phyloP scores from a whole-genome alignment of 257 asterid species.

The Verbena officinalis region DNA sequence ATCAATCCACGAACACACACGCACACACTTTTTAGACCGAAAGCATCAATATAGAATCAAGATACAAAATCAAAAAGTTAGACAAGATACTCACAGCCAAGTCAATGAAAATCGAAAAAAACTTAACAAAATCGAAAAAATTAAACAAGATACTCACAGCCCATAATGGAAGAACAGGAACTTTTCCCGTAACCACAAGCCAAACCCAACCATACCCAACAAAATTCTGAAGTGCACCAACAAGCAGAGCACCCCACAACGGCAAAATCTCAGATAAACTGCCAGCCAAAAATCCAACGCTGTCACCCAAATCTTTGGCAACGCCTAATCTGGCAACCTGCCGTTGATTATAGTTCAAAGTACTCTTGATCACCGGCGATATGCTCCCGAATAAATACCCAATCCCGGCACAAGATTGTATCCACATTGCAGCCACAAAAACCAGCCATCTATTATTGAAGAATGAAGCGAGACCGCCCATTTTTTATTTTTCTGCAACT shows the following conservation, averaged over 20 bases:
- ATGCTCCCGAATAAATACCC: slow-evolving; percentile 87
- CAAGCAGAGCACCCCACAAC: slow-evolving; percentile 65
- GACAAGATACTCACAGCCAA: not conserved
- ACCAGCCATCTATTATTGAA: slow-evolving; percentile 81
- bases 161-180: slow-evolving; percentile 76
- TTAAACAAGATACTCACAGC: slow-evolving; percentile 55
- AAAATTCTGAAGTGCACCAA: slow-evolving; percentile 81
- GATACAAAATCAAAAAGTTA: no score
- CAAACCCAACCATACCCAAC: slow-evolving; percentile 86
- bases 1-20: not conserved
- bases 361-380: slow-evolving; percentile 75
- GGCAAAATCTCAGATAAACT: slow-evolving; percentile 69
- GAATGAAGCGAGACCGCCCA: slow-evolving; percentile 42
- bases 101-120: slow-evolving; percentile 6
- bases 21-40: not conserved
- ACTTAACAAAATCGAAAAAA: not conserved
- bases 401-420: slow-evolving; percentile 86
- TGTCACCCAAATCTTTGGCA: slow-evolving; percentile 87
- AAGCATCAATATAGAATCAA: slow-evolving; percentile 14
- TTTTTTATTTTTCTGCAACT: not conserved
- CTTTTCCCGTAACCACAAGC: slow-evolving; percentile 60
- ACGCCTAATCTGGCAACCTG: slow-evolving; percentile 84
- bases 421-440: slow-evolving; percentile 96
- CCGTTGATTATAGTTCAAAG: slow-evolving; percentile 71
- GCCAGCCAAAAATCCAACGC: slow-evolving; percentile 81